Evolutionary conservation across 2,329 filamentous ascomycete species (phyloP).

Genomic region (Cylindrodendrum hubeiense): DNA sequence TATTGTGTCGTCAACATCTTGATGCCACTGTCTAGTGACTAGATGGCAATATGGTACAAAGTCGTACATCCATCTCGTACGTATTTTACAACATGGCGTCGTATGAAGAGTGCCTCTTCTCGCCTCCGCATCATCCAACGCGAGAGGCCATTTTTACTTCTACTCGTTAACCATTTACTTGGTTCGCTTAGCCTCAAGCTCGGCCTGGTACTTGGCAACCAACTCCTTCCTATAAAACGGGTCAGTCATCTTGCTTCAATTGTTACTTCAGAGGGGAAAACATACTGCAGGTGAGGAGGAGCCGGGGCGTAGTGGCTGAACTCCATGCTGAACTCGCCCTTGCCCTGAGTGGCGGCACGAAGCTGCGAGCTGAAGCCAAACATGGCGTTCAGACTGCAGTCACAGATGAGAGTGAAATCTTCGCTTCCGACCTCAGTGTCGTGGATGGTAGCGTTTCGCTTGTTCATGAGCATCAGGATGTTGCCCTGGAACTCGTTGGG

Average conservation of each 20-base stretch:
- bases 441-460: constrained; percentile 93
- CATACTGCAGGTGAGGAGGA: constrained; percentile 88
- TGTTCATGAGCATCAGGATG: constrained; percentile 95
- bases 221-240: constrained; percentile 64
- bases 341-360: constrained; percentile 94
- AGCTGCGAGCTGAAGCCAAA: constrained; percentile 96
- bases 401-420: constrained; percentile 92
- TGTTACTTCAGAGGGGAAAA: constrained; percentile 39
- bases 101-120: constrained; percentile 16
- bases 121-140: constrained; percentile 17
- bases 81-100: constrained; percentile 40
- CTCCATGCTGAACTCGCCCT: constrained; percentile 99
- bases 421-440: constrained; percentile 95
- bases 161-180: constrained; percentile 54
- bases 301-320: constrained; percentile 96
- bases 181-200: constrained; percentile 67
- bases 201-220: constrained; percentile 69
- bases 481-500: constrained; percentile 98
- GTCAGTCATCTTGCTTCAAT: constrained; percentile 19
- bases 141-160: constrained; percentile 8
- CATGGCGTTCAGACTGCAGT: constrained; percentile 96
- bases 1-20: constrained; percentile 35
- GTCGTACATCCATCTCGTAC: constrained; percentile 37
- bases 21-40: constrained; percentile 23
- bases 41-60: constrained; percentile 44